Conservation (phyloP, 352 stramenopile genomes). For the Phytophthora pistaciae region DNA sequence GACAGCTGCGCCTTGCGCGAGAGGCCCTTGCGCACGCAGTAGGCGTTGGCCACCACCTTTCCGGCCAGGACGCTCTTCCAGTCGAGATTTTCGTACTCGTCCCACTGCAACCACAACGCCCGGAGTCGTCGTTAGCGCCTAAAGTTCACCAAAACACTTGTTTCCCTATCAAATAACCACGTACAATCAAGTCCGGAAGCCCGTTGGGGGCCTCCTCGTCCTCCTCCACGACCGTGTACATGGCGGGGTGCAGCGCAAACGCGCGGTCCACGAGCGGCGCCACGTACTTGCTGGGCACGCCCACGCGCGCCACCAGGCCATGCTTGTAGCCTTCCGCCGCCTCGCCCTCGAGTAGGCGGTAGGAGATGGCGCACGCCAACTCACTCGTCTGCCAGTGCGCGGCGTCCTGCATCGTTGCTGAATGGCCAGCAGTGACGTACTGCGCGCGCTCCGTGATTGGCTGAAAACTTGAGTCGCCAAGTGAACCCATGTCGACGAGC, state of each 20-base stretch:
- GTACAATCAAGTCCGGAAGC: conserved; percentile 50
- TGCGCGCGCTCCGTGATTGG: conserved; percentile 12
- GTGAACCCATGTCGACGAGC: conserved; percentile 25
- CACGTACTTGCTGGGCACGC: conserved; percentile 54
- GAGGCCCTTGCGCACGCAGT: conserved; percentile 76
- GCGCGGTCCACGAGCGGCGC: conserved; percentile 51
- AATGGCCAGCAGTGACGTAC: conserved; percentile 16
- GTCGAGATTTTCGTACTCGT: conserved; percentile 75
- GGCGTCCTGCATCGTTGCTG: conserved; percentile 21
- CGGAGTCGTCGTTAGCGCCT: conserved; percentile 16
- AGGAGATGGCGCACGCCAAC: conserved; percentile 44
- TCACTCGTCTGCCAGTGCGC: conserved; percentile 52
- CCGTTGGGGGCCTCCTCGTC: conserved; percentile 15
- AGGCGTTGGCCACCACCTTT: conserved; percentile 69
- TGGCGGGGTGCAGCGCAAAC: conserved; percentile 54
- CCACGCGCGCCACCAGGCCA: conserved; percentile 45
- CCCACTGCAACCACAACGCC: conserved; percentile 46
- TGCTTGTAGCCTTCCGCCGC: conserved; percentile 36
- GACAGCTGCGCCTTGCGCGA: conserved; percentile 78
- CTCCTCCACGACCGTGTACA: conserved; percentile 44
- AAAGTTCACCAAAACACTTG: conserved; percentile 14
- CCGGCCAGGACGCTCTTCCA: conserved; percentile 63
- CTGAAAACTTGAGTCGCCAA: conserved; percentile 3
- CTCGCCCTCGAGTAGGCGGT: conserved; percentile 42
- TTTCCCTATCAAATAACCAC: conserved; percentile 4